Base-by-base conservation (phyloP, 2,329 filamentous ascomycete species). In the Lachnellula hyalina region DNA sequence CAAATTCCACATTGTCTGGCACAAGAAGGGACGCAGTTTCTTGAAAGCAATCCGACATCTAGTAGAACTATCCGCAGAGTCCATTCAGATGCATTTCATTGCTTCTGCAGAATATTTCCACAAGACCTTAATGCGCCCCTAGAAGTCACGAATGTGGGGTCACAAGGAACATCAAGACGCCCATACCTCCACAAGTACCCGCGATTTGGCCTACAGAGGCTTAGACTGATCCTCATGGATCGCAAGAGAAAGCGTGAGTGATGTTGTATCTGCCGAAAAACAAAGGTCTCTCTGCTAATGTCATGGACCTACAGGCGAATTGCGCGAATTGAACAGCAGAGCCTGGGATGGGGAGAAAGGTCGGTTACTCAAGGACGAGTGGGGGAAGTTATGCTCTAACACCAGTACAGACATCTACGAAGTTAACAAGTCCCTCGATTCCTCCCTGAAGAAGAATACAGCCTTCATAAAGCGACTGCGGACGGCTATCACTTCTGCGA, bases 401-500 rank as follows among this genome's bases (percentile, higher is more conserved):
- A 41, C 41, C 11, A 23, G 19, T 17, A 19, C 34, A 65, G 63
- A 53, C 52, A 57, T 70, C 40, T 69, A 63, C 64, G 63, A 59
- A 52, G 85, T 94, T 64, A 85, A 83, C 71, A 81, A 82, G 68
- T 87, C 89, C 32, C 86, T 97, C 68, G 93, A 97, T 73, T 96
- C 93, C 51, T 94, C 92, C 50, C 80, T 97, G 72, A 96, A 96
- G 76, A 97, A 96, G 78, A 97, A 97, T 67, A 97, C 93, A 4
- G 91, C 92, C 62, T 96, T 97, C 72, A 97, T 97, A 70, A 96
- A 96, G 74, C 90, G 93, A 67, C 80, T 97, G 53, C 89, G 93
- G 65, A 96, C 93, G 55, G 89, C 90, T 57, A 86, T 97, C 60
- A 92, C 88, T 60, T 76, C 89, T 48, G 79, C 90, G 54, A 89